Base-by-base conservation (phyloP, 768 basidiomycete genomes). In the Galerina sulciceps region DNA sequence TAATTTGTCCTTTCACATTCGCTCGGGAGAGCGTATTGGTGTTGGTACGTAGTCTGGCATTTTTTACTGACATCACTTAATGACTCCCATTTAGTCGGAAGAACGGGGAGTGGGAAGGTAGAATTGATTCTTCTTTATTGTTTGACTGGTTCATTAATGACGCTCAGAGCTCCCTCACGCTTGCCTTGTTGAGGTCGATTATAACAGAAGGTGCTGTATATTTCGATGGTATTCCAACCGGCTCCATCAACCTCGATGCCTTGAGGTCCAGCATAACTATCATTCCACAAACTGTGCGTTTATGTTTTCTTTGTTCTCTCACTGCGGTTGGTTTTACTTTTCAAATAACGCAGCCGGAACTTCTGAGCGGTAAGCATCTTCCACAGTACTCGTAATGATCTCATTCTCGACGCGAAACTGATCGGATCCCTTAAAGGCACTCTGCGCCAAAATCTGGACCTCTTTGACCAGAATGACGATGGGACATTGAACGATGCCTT, bases 361-460 rank as follows among this genome's bases (percentile, higher is more conserved):
- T 90, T 2, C 79, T 88, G 56, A 77, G 79, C 15, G 88, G 60
- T 57, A 82, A 62, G 1, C 53, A 8, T 31, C 26, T 4, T 31
- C 26, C 26, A 31, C 13, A 23, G 20, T 18, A n/a, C n/a, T n/a
- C n/a, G n/a, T n/a, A 14, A 14, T 37, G 2, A 34, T 43, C 22
- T 20, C 23, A 31, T 13, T 10, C 0, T 45, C 14, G 26, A 31
- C 26, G 26, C n/a, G 26, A 18, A 31, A 4, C 20, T 44, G 20
- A 20, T 13, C 26, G 5, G 1, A 8, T 1, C 4, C 77, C 85
- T 37, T 59, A 74, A 77, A 88, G 88, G 22, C 38, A 83, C 84
- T 4, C 72, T 90, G 0, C 74, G 89, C 10, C 80, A 81, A 59
- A 90, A 91, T 65, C 69, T 89, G n/a, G 88, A 90, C 65, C 88